Evolutionary conservation across 2,329 filamentous ascomycete species (phyloP), one percentile per base, ranked within the genome.

Genomic region (Botrytis porri): DNA sequence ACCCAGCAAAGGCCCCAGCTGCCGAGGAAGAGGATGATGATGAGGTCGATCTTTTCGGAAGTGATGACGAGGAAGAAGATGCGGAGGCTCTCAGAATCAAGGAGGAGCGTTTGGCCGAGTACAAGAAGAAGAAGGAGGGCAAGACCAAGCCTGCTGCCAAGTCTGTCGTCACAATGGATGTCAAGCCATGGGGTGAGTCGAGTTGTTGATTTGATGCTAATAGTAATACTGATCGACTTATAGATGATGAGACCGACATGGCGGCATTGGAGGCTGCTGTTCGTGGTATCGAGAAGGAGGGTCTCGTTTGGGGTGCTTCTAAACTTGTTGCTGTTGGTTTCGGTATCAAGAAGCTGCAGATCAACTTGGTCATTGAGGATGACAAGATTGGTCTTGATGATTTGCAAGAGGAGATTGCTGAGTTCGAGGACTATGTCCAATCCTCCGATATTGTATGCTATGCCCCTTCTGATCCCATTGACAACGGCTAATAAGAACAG

Each of bases 321-420:
- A 93, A 96, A 88, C 87, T 97, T 77, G 91, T 97, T 70, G 84
- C 95, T 78, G 91, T 99, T 80, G 95, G 95, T 81, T 99, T 93
- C 88, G 96, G 96, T 88, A 97, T 99, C 88, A 96, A 93, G 89
- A 98, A 98, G 90, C 91, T 99, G 77, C 95, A 98, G 89, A 97
- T 99, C 88, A 98, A 93, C 91, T 85, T 98, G 79, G 94, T 98
- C 80, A 87, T 98, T 77, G 96, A 98, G 88, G 96, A 99, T 83
- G 95, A 98, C 78, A 98, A 98, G 90, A 84, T 99, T 82, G 95
- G 93, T 78, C 84, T 93, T 77, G 89, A 92, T 79, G 95, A 98
- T 76, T 91, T 99, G 79, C 90, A 97, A 88, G 90, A 93, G 83
- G 81, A 93, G 87, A 97, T 98, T 81, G 88, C 89, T 35, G 93